phyloP scores from a whole-genome alignment of 176 grass and related monocot genomes.

The Carex cristatella region DNA sequence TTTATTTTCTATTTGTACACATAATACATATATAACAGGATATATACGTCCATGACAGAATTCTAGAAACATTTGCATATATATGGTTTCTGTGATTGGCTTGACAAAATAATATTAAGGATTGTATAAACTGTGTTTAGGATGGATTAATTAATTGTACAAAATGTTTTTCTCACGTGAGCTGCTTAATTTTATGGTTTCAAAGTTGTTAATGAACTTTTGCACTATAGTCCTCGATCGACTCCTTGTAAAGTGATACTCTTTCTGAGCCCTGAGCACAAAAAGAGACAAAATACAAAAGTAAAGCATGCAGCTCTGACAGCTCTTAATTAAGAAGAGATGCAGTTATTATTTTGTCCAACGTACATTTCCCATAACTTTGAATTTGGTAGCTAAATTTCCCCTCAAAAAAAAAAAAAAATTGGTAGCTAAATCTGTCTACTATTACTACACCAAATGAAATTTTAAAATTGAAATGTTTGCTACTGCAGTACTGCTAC shows the following conservation, averaged over 20 bases:
- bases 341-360: neutral
- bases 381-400: neutral
- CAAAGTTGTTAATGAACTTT: neutral
- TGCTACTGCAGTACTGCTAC: no score
- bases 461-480: no score
- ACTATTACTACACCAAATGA: no score
- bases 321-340: neutral
- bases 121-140: neutral
- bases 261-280: neutral
- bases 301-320: neutral
- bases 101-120: no score
- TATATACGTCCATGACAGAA: no score
- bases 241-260: conserved; percentile 15
- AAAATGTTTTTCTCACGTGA: neutral
- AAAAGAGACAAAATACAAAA: conserved; percentile 1
- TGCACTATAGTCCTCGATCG: neutral
- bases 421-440: neutral
- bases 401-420: no score
- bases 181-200: neutral
- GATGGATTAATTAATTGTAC: neutral
- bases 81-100: no score
- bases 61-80: no score
- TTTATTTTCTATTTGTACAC: no score
- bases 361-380: neutral
- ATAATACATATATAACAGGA: no score